Base-by-base conservation (phyloP, 2,329 filamentous ascomycete genomes). In the Thielaviopsis ethacetica region DNA sequence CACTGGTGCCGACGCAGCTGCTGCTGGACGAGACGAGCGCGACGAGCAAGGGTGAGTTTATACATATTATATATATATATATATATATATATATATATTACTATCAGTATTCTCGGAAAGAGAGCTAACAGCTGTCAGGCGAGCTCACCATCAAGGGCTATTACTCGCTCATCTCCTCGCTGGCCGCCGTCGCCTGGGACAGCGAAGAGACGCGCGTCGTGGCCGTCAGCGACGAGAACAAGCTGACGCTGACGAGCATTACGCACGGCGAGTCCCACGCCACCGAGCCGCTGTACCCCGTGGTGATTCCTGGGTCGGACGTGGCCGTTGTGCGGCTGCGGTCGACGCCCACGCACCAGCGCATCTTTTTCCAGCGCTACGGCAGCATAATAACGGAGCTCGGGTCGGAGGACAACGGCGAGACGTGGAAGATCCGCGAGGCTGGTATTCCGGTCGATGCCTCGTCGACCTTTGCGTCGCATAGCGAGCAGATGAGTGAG, bases 301-400 rank as follows among this genome's bases (percentile, higher is more conserved):
- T 61, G 30, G 59, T 61, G 15, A 61, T 61, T 27, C 59, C 59
- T 2, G 59, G 59, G 2, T 61, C 59, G 9, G 59, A 61, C 26
- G 59, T 61, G 34, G 59, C 59, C 1, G 59, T 61, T 15, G 56
- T 61, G 10, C 50, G 59, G 22, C 38, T 61, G 38, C 56, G 59
- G 12, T 58, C 53, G 26, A 38, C 56, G 10, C 59, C 56, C 2
- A 27, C 30, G 12, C 56, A 61, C 53, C 59, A 61, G 56, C 44
- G 59, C n/a, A 61, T 61, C 15, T 61, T 58, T 53, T 61, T 61
- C 53, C 59, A 61, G 56, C 57, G 59, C 54, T 58, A 61, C 13
- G 59, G 59, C 7, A 61, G 59, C 47, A 61, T 61, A 10, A 61
- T 61, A 26, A 58, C 56, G 12, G 56, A 54, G 24, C 41, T 61